These are phyloP conservation scores for Mycena crocata DNA, from an alignment of 768 basidiomycete species.

Conservation along the genomic window DNA sequence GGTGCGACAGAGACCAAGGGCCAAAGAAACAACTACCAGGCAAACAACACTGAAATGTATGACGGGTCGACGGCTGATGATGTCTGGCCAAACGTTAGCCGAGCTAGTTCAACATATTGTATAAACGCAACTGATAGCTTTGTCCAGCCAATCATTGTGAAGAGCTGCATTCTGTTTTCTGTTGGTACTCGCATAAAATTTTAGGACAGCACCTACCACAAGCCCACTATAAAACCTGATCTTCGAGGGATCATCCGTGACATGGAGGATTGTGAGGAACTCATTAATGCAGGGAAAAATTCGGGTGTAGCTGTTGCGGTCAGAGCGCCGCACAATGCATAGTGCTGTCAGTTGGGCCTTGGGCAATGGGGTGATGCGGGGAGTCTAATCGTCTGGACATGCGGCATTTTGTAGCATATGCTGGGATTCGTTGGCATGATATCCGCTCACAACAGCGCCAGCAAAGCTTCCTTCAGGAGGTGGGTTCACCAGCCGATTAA, in stretches of 20 bases:
- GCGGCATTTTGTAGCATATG: not conserved
- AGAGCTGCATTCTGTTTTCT: conserved; percentile 51
- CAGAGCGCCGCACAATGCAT: conserved; percentile 65
- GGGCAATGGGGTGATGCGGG: conserved; percentile 53
- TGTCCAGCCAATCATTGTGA: conserved; percentile 74
- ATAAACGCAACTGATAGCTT: conserved; percentile 60
- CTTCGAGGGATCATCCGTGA: conserved; percentile 67
- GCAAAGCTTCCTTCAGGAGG: too few relatives aligned
- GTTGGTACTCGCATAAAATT: not conserved
- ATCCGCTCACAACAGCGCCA: too few relatives aligned
- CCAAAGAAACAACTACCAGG: not conserved
- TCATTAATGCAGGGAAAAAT: conserved; percentile 80
- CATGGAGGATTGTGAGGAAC: conserved; percentile 66
- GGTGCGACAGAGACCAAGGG: not conserved
- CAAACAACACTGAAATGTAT: not conserved
- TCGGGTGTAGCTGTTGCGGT: conserved; percentile 69
- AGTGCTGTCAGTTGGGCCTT: conserved; percentile 64
- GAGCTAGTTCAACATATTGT: too few relatives aligned
- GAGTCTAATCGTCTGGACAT: not conserved
- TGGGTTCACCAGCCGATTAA: too few relatives aligned
- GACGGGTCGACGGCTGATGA: conserved; percentile 2
- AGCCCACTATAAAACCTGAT: conserved; percentile 76
- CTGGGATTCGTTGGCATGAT: not conserved
- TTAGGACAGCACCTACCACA: conserved; percentile 44
- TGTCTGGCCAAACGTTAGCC: not conserved